Percentiles rank a stretch among this genome's conserved stretches.
Evolutionary conservation across 495 filamentous ascomycete species (phyloP).

Genomic region (Aspergillus ostianus): DNA sequence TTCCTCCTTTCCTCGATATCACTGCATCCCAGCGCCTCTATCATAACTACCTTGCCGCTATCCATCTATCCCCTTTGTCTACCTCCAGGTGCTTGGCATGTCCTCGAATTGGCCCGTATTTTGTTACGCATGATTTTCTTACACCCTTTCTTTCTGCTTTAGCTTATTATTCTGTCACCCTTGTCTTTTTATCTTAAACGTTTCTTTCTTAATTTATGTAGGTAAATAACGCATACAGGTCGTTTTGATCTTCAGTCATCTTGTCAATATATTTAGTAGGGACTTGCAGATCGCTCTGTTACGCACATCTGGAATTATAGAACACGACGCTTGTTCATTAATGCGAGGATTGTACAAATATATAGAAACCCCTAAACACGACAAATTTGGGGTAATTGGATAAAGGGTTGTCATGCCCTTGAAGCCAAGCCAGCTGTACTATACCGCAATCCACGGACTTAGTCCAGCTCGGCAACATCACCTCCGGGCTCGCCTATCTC

Average conservation of each 20-base stretch:
- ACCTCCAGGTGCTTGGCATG: conserved; percentile 9
- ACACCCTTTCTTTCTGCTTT: conserved; percentile 8
- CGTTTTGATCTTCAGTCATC: background rate
- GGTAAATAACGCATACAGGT: conserved; percentile 18
- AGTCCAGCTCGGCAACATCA: conserved; percentile 44
- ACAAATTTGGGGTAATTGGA: conserved; percentile 8
- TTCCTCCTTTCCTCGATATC: conserved; percentile 1
- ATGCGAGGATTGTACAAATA: background rate
- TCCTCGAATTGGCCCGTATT: conserved; percentile 1
- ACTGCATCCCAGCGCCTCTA: conserved; percentile 11
- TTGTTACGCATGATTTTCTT: conserved; percentile 5
- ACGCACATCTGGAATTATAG: conserved; percentile 4
- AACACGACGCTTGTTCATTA: background rate
- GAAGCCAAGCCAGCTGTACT: background rate
- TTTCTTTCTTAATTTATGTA: conserved; percentile 29
- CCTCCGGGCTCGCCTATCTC: conserved; percentile 43
- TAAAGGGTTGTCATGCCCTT: background rate
- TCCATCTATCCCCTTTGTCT: background rate
- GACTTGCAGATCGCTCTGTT: background rate
- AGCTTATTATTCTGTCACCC: conserved; percentile 21
- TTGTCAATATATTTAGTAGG: background rate
- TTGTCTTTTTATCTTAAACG: conserved; percentile 23
- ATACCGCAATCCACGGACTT: conserved; percentile 9
- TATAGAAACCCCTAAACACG: background rate
- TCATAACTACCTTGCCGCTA: conserved; percentile 9